phyloP scores from a whole-genome alignment of 805 yeast species.

The Pichia gijzeniarum region DNA sequence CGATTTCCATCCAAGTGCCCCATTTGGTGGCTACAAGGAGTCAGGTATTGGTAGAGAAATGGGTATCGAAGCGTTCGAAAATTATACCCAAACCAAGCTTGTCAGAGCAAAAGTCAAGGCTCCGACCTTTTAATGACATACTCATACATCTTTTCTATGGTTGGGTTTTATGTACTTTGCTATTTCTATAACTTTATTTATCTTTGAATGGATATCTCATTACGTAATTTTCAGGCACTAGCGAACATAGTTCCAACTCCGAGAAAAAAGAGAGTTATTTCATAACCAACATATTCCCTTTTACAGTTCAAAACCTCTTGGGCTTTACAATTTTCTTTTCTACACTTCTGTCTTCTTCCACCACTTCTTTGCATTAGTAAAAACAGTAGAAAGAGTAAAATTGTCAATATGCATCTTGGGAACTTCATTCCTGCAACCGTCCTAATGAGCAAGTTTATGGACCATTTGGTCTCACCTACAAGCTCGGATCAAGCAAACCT shows the following conservation, averaged over 20 bases:
- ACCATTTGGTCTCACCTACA: conserved; percentile 3
- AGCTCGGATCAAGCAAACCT: conserved; percentile 39
- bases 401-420: background rate
- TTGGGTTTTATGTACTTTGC: background rate
- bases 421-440: background rate
- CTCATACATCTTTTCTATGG: background rate
- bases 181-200: background rate
- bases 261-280: no score
- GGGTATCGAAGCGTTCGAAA: conserved; percentile 73
- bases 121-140: conserved; percentile 21
- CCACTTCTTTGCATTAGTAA: no score
- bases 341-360: no score
- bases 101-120: conserved; percentile 43
- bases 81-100: conserved; percentile 71
- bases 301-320: no score
- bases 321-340: no score
- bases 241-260: no score
- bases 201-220: no score
- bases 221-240: no score
- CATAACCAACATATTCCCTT: no score
- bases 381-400: background rate
- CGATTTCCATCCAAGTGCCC: conserved; percentile 67
- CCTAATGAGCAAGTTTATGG: background rate
- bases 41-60: conserved; percentile 83
- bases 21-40: conserved; percentile 78